Base-by-base conservation (phyloP, 2,329 filamentous ascomycete genomes). In the Chrysoporthe puriensis region DNA sequence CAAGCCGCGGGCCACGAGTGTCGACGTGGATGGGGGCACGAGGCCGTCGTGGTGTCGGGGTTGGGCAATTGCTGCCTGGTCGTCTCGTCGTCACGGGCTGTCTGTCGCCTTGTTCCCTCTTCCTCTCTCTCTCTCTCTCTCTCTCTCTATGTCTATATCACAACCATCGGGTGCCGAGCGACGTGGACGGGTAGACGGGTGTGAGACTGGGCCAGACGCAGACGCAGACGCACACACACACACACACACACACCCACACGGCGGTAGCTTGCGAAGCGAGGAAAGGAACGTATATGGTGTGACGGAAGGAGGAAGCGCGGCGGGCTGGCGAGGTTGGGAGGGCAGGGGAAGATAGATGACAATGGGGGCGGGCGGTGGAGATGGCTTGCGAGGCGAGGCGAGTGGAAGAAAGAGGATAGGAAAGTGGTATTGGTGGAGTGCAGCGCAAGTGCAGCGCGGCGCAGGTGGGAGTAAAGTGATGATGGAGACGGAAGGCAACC, bases 271-370 rank as follows among this genome's bases (percentile, higher is more conserved):
- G 62, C 58, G 57, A 62, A 68, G 21, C 18, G 13, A 32, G 13
- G 48, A 60, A 70, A 65, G 66, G 68, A 70, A 63, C 57, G 68
- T 70, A 70, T 68, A 63, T 66, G 50, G 60, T 26, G 64, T 60
- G 62, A 56, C 58, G 36, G 62, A 59, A 44, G 52, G 66, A 54
- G 52, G 57, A 66, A 46, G 58, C 58, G 58, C 58, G 43, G 42
- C 34, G 26, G 57, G n/a, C 36, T 18, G 18, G 40, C 26, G 21
- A 16, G 54, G 59, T 52, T 56, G 67, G 46, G 44, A 68, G 16
- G 52, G 44, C 40, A 57, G 59, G 46, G 54, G 46, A 48, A 59
- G 52, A 52, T 59, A 42, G 67, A 60, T 58, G 59, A 54, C 26
- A 46, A 26, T 21, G 36, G 50, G 21, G 36, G 61, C 34, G 21